A percentile compares a stretch with the other conserved stretches of the same genome.
Evolutionary conservation across 1,284 basidiomycete species (phyloP).

Genomic region (Trametes hirsuta): DNA sequence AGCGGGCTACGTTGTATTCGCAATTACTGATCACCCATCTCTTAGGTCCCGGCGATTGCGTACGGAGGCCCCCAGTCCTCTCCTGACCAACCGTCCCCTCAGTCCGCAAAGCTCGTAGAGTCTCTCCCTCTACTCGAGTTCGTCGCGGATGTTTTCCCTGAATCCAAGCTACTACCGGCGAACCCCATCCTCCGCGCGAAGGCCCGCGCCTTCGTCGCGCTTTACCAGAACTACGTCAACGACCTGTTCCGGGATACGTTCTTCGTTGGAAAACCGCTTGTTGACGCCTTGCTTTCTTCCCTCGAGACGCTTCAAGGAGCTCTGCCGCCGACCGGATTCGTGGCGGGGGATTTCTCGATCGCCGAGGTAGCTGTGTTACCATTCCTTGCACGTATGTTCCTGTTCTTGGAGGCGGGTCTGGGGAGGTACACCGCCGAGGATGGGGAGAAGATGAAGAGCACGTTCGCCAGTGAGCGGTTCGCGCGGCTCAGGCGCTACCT

Average conservation of each 20-base stretch:
- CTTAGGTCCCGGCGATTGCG: conserved; percentile 49
- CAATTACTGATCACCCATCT: background rate
- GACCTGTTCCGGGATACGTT: conserved; percentile 32
- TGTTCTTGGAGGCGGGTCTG: conserved; percentile 33
- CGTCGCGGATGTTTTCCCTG: conserved; percentile 54
- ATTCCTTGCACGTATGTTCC: conserved; percentile 37
- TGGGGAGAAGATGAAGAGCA: conserved; percentile 32
- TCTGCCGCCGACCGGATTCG: conserved; percentile 36
- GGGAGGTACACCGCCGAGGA: conserved; percentile 36
- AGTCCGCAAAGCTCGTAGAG: conserved; percentile 59
- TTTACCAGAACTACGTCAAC: conserved; percentile 46
- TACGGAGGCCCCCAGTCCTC: conserved; percentile 56
- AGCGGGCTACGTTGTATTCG: background rate
- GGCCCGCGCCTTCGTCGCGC: conserved; percentile 45
- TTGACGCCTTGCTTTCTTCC: conserved; percentile 42
- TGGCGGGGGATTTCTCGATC: conserved; percentile 45
- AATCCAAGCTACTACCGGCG: conserved; percentile 48
- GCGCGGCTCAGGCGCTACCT: conserved; percentile 36
- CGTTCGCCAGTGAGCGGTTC: conserved; percentile 33
- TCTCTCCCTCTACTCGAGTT: conserved; percentile 64
- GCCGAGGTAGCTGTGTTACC: conserved; percentile 56
- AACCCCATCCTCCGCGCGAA: conserved; percentile 57
- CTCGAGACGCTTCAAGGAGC: conserved; percentile 37
- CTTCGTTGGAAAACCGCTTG: conserved; percentile 45
- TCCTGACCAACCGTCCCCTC: conserved; percentile 54